Percentiles rank a stretch among this genome's conserved stretches.
These are phyloP conservation scores for Wickerhamomyces chaumierensis DNA, from an alignment of 805 yeast genomes.

Conservation along the genomic window DNA sequence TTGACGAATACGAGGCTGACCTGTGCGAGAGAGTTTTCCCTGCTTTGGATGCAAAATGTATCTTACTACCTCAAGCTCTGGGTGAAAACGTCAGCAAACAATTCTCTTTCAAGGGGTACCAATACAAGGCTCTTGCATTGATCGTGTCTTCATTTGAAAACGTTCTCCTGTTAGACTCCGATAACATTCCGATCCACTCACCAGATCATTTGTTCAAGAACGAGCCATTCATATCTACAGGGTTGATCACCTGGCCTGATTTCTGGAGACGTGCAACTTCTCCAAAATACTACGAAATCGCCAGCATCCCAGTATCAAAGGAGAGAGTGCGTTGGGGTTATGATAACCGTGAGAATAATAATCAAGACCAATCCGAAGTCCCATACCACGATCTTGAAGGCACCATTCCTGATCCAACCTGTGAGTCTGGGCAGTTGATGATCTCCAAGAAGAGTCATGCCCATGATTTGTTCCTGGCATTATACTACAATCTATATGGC, in stretches of 20 bases:
- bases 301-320: conserved; percentile 37
- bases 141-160: conserved; percentile 66
- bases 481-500: conserved; percentile 51
- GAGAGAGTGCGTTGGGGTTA: conserved; percentile 28
- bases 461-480: conserved; percentile 39
- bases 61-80: conserved; percentile 47
- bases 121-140: conserved; percentile 56
- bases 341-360: conserved; percentile 24
- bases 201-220: conserved; percentile 49
- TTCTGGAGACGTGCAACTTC: conserved; percentile 80
- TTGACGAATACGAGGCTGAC: conserved; percentile 57
- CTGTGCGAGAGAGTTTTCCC: conserved; percentile 56
- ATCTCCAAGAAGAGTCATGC: conserved; percentile 45
- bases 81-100: conserved; percentile 40
- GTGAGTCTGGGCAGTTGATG: conserved; percentile 56
- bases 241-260: conserved; percentile 70
- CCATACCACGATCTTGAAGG: conserved; percentile 53
- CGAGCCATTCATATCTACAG: conserved; percentile 41
- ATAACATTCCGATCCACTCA: conserved; percentile 55
- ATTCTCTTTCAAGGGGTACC: conserved; percentile 50
- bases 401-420: conserved; percentile 48
- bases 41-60: conserved; percentile 49
- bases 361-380: conserved; percentile 14
- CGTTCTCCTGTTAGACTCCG: conserved; percentile 63
- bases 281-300: conserved; percentile 61